Conservation (phyloP, 768 basidiomycete species). For the Rhodotorula toruloides region DNA sequence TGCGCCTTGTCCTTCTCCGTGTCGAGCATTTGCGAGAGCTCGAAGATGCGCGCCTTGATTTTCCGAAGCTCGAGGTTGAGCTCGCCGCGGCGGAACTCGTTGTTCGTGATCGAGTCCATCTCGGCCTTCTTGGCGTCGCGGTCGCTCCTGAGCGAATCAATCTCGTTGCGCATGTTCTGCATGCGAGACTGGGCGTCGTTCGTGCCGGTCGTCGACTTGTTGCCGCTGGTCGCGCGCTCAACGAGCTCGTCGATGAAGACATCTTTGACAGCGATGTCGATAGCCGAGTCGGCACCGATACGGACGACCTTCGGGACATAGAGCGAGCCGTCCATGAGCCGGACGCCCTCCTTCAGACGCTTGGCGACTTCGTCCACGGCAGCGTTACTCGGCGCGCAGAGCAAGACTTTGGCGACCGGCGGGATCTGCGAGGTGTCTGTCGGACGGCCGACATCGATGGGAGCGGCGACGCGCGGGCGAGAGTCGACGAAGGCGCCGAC, state of each 20-base stretch:
- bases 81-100: conserved; percentile 53
- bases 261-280: conserved; percentile 74
- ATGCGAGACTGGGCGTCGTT: conserved; percentile 58
- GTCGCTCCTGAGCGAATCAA: conserved; percentile 62
- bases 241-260: conserved; percentile 82
- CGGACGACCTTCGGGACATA: conserved; percentile 76
- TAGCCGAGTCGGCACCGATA: conserved; percentile 69
- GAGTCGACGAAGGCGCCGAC: conserved; percentile 65
- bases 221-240: conserved; percentile 58
- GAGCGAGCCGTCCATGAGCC: conserved; percentile 55
- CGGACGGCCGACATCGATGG: conserved; percentile 53
- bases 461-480: conserved; percentile 39
- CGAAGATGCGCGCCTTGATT: conserved; percentile 62
- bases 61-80: conserved; percentile 68
- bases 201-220: conserved; percentile 41
- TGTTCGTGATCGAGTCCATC: conserved; percentile 56
- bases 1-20: conserved; percentile 74
- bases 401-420: conserved; percentile 67
- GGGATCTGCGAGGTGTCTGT: conserved; percentile 50
- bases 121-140: conserved; percentile 62
- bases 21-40: conserved; percentile 66
- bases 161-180: conserved; percentile 57
- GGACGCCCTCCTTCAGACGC: conserved; percentile 74
- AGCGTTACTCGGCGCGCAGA: conserved; percentile 97
- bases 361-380: conserved; percentile 94